Conservation (phyloP, 2,329 filamentous ascomycete species). For the Chrysoporthe deuterocubensis region DNA sequence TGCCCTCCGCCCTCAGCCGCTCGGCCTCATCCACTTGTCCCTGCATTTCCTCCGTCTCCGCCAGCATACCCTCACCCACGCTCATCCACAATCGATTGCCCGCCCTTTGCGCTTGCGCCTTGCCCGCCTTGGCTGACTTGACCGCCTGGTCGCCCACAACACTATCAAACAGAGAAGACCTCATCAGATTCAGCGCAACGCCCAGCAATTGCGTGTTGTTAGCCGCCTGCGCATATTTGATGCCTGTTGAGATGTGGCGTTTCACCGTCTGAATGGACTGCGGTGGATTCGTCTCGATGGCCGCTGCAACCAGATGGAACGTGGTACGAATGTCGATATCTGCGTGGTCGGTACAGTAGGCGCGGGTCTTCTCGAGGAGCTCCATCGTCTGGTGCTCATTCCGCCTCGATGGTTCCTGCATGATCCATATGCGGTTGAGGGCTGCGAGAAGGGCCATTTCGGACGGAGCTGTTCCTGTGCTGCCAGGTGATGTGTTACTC, state of each 20-base stretch:
- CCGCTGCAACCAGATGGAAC: conserved; percentile 75
- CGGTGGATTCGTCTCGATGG: conserved; percentile 63
- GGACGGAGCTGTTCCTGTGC: conserved; percentile 55
- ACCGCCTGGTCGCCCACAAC: conserved; percentile 80
- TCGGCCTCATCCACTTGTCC: conserved; percentile 53
- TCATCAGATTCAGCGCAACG: conserved; percentile 85
- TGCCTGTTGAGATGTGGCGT: conserved; percentile 73
- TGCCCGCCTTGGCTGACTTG: conserved; percentile 74
- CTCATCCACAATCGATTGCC: conserved; percentile 78
- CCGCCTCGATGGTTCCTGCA: conserved; percentile 63
- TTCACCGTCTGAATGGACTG: conserved; percentile 78
- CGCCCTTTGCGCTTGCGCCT: conserved; percentile 69
- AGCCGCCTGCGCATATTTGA: conserved; percentile 70
- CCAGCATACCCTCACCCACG: conserved; percentile 78
- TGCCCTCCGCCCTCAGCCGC: conserved; percentile 21
- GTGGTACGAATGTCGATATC: conserved; percentile 79
- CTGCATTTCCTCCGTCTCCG: conserved; percentile 74
- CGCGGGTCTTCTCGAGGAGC: conserved; percentile 68
- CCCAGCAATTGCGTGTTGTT: conserved; percentile 80
- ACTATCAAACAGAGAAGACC: conserved; percentile 77
- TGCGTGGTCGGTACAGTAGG: conserved; percentile 69
- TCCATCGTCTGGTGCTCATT: conserved; percentile 62
- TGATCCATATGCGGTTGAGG: conserved; percentile 73
- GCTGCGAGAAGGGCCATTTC: conserved; percentile 69
- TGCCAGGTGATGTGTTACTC: conserved; percentile 39